Evolutionary conservation across 768 basidiomycete genomes (phyloP).

Genomic region (Xerocomellus amylosporus): DNA sequence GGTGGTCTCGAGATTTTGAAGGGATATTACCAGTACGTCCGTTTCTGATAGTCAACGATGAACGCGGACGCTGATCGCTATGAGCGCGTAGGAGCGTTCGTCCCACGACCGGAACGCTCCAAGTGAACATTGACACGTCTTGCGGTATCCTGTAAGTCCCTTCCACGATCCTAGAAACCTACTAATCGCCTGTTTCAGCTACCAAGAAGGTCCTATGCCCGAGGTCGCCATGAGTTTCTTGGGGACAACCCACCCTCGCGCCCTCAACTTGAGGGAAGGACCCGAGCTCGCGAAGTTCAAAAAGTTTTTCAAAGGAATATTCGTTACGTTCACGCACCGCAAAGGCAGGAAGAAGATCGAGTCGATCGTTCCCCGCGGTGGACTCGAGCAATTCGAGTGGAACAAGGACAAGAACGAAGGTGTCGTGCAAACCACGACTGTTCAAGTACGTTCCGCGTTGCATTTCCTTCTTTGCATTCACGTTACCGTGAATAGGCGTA

Average conservation of each 20-base stretch:
- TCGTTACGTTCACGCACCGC: slow-evolving; percentile 31
- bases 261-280: slow-evolving; percentile 27
- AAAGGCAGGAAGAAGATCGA: slow-evolving; percentile 35
- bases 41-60: neutral
- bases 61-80: neutral
- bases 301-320: slow-evolving; percentile 38
- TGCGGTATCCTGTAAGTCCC: slow-evolving; percentile 42
- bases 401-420: slow-evolving; percentile 25
- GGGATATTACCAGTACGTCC: slow-evolving; percentile 51
- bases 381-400: slow-evolving; percentile 39
- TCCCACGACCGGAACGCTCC: slow-evolving; percentile 38
- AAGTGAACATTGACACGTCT: slow-evolving; percentile 48
- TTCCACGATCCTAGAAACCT: neutral
- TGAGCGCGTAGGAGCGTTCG: slow-evolving; percentile 42
- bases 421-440: slow-evolving; percentile 28
- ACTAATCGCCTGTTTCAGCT: slow-evolving; percentile 16
- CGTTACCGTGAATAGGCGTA: slow-evolving; percentile 37
- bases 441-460: slow-evolving; percentile 35
- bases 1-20: slow-evolving; percentile 43
- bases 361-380: slow-evolving; percentile 38
- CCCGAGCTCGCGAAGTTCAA: slow-evolving; percentile 34
- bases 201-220: slow-evolving; percentile 23
- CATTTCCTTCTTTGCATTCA: neutral
- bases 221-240: slow-evolving; percentile 35
- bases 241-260: slow-evolving; percentile 24